Percentiles rank a stretch among this genome's conserved stretches.
Conservation (phyloP, 306 rosid genomes). For the Aeschynomene evenia region DNA sequence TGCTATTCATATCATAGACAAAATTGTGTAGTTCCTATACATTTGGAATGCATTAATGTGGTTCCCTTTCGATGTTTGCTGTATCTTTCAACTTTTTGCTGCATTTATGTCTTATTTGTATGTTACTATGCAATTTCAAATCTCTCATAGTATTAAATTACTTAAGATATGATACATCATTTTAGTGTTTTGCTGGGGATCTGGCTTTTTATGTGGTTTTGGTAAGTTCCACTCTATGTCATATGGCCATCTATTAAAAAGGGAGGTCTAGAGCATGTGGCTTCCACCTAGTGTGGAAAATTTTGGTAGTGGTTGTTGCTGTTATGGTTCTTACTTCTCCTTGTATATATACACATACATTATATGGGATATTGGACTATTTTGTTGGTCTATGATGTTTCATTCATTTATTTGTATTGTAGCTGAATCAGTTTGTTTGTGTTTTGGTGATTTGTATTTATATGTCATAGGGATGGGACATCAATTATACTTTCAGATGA, state of each 20-base stretch:
- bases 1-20: neutral
- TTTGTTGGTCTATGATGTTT: constrained; percentile 7
- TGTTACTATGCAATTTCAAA: neutral
- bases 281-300: neutral
- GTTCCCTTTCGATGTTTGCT: neutral
- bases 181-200: neutral
- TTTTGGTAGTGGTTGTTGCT: neutral
- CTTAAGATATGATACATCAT: constrained; percentile 6
- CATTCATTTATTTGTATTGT: constrained; percentile 7
- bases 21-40: neutral
- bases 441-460: constrained; percentile 28
- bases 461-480: constrained; percentile 82
- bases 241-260: neutral
- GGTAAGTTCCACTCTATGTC: neutral
- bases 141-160: neutral
- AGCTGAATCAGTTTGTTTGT: neutral
- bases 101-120: neutral
- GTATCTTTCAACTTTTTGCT: neutral
- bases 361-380: neutral
- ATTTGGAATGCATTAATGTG: neutral
- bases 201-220: neutral
- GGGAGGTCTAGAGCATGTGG: too few relatives aligned
- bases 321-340: neutral
- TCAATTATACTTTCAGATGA: constrained; percentile 95
- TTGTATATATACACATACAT: too few relatives aligned